A percentile compares a stretch with the other conserved stretches of the same genome.
Conservation (phyloP, 1,284 basidiomycete species). For the Cystobasidium pallidum region DNA sequence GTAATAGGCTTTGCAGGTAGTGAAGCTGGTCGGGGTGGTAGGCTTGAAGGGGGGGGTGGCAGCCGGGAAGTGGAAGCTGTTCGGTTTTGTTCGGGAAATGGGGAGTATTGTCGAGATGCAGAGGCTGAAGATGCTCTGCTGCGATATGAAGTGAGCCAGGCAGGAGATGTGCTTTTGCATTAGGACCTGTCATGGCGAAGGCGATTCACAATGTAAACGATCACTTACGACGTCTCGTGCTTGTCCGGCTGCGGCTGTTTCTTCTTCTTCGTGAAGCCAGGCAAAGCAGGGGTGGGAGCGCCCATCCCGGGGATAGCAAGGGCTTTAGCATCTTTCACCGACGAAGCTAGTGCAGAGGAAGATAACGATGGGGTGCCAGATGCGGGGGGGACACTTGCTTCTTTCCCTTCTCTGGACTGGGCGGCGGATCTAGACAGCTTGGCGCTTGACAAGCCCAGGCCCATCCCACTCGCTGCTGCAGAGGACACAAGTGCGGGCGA, state of each 20-base stretch:
- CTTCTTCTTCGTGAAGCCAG: conserved; percentile 41
- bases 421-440: conserved; percentile 18
- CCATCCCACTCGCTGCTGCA: not conserved
- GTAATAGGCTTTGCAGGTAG: conserved; percentile 29
- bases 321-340: conserved; percentile 4
- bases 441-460: conserved; percentile 19
- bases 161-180: not conserved
- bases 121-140: conserved; percentile 9
- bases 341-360: not conserved
- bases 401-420: not conserved
- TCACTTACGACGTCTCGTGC: conserved; percentile 19
- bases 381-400: not conserved
- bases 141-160: not conserved
- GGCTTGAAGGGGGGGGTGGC: conserved; percentile 33
- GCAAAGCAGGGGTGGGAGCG: conserved; percentile 30
- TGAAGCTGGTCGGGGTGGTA: conserved; percentile 31
- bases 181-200: not conserved
- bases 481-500: conserved; percentile 17
- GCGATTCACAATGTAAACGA: not conserved
- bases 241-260: conserved; percentile 4
- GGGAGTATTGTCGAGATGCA: conserved; percentile 26
- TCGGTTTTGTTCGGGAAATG: not conserved
- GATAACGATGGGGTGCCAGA: not conserved
- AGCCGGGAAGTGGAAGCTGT: conserved; percentile 27
- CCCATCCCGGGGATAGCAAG: conserved; percentile 27